Evolutionary conservation across 257 asterid genomes (phyloP).

Genomic region (Solanum pinnatisectum): DNA sequence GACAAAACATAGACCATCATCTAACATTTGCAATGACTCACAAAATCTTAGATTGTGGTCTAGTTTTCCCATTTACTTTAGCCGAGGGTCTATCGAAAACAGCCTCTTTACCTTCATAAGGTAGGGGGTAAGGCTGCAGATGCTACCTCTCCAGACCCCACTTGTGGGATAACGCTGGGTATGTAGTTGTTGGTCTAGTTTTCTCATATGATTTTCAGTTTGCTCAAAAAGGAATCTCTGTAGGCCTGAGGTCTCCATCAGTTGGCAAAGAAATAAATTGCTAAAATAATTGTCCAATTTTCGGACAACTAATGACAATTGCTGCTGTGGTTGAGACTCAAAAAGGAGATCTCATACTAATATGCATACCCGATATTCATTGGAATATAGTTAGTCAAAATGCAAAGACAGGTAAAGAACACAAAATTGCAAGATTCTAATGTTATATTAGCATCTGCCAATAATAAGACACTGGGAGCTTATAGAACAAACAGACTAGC

Average conservation of each 20-base stretch:
- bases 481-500: not conserved
- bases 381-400: not conserved
- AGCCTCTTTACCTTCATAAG: not conserved
- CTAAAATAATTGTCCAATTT: not conserved
- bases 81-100: not conserved
- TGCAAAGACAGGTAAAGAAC: not conserved
- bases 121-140: not conserved
- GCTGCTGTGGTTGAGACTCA: not conserved
- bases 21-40: not conserved
- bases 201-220: not conserved
- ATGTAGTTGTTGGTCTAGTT: not conserved
- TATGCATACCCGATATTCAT: not conserved
- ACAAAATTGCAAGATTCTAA: not conserved
- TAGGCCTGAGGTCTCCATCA: not conserved
- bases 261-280: not conserved
- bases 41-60: not conserved
- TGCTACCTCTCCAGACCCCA: not conserved
- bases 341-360: not conserved
- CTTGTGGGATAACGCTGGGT: not conserved
- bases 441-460: not conserved
- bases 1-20: not conserved
- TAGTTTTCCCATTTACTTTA: not conserved
- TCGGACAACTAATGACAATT: not conserved
- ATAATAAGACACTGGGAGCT: not conserved
- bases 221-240: not conserved